Conservation (phyloP, 2,329 filamentous ascomycete species). For the Phyllachora maydis region DNA sequence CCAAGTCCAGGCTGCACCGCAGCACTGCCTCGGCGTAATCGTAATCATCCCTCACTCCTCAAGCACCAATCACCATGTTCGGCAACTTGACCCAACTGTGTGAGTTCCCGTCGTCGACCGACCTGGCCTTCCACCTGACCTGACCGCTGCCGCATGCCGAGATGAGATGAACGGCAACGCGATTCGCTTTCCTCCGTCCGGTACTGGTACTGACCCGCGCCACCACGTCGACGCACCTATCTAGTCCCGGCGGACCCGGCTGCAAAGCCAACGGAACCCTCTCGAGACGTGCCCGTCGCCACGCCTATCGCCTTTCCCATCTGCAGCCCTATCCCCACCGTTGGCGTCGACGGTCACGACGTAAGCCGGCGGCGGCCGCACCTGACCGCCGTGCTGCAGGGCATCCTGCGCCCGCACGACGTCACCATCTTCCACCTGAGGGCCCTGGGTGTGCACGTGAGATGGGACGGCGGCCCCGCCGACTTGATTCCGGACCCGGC, state of each 20-base stretch:
- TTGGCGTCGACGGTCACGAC: constrained; percentile 3
- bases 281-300: constrained; percentile 32
- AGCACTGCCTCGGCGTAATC: too few species aligned
- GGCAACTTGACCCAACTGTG: constrained; percentile 17
- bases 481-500: constrained; percentile 31
- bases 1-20: too few species aligned
- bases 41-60: too few species aligned
- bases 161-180: too few species aligned
- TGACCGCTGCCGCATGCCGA: background rate
- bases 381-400: constrained; percentile 28
- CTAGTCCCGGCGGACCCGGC: constrained; percentile 4
- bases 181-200: background rate
- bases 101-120: constrained; percentile 10
- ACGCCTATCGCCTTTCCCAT: constrained; percentile 31
- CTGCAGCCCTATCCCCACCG: constrained; percentile 15
- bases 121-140: constrained; percentile 1
- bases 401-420: constrained; percentile 29
- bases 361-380: constrained; percentile 10
- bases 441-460: constrained; percentile 35
- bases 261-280: constrained; percentile 10
- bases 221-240: background rate
- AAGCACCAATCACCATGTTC: constrained; percentile 19
- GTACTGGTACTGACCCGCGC: background rate
- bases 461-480: constrained; percentile 21
- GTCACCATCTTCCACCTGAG: constrained; percentile 27